Evolutionary conservation across 1,284 basidiomycete genomes (phyloP), one percentile per base, ranked within the genome.

Genomic region (Sanghuangporus sanghuang): DNA sequence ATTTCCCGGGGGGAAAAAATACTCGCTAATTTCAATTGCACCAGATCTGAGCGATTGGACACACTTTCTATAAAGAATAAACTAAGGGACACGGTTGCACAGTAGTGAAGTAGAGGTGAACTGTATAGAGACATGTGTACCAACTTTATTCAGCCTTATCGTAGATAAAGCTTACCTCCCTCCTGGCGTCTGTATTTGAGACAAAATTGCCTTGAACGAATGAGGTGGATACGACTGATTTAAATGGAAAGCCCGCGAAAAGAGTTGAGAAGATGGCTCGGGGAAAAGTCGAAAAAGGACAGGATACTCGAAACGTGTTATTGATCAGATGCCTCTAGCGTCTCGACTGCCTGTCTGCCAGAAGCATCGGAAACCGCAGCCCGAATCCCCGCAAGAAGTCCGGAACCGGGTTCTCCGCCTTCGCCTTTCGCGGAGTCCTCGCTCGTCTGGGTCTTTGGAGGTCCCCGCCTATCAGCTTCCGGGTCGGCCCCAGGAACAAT

Each of bases 381-480:
- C 62, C 72, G 71, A 21, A 75, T 52, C 1, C 69, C 69, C 6
- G 70, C 69, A 8, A 68, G 69, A 5, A 59, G 67, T 21, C 70
- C 68, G 57, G 71, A 56, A 7, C 63, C 69, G 9, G 50, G 58
- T 18, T 60, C 52, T 61, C 58, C 65, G 9, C 66, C 69, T 32
- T 67, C 65, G n/a, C 67, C 64, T 21, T 56, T 63, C 18, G 64
- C 68, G 50, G 58, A 59, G 16, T 72, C 71, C 38, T 67, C 69
- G 40, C 71, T 72, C n/a, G 60, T 65, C 52, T 67, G 59, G 35
- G 69, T 64, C 18, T 71, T 67, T 2, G 74, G 73, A 18, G 74
- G 73, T 2, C 59, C 49, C 16, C 38, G 54, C 5, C 27, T 55
- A n/a, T 64, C 68, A 59, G 59, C 50, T 32, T 69, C 68, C 12